Percentiles rank a stretch among this genome's conserved stretches.
These are phyloP conservation scores for Lasiodiplodia hormozganensis DNA, from an alignment of 2,329 filamentous ascomycete species.

Conservation along the genomic window DNA sequence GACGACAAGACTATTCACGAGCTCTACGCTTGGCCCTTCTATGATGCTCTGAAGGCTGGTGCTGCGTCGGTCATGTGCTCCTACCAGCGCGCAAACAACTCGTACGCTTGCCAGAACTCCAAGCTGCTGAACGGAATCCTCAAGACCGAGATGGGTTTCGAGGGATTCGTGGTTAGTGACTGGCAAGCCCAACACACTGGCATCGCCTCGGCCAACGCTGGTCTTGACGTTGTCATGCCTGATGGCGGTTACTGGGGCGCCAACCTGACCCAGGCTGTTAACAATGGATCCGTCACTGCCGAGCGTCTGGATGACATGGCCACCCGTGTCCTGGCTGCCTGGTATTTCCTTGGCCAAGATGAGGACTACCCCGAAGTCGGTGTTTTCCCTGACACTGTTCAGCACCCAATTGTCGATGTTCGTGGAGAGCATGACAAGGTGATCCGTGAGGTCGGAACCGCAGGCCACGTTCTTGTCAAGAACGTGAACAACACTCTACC, in stretches of 20 bases:
- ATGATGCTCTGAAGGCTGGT: slow-evolving; percentile 65
- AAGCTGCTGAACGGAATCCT: slow-evolving; percentile 58
- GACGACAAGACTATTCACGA: slow-evolving; percentile 71
- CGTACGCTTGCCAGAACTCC: slow-evolving; percentile 43
- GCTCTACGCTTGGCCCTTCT: slow-evolving; percentile 71
- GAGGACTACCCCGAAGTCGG: slow-evolving; percentile 41
- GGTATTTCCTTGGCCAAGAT: slow-evolving; percentile 47
- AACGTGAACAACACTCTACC: slow-evolving; percentile 63
- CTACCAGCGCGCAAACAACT: slow-evolving; percentile 46
- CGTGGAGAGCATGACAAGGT: slow-evolving; percentile 45
- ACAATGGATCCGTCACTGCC: slow-evolving; percentile 36
- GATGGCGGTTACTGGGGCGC: slow-evolving; percentile 41
- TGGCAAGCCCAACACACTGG: slow-evolving; percentile 56
- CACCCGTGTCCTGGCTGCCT: slow-evolving; percentile 38
- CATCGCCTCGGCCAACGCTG: slow-evolving; percentile 52
- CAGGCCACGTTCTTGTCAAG: slow-evolving; percentile 53
- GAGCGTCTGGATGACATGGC: slow-evolving; percentile 43
- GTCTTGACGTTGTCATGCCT: slow-evolving; percentile 57
- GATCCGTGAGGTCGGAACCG: slow-evolving; percentile 51
- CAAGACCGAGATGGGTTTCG: slow-evolving; percentile 59
- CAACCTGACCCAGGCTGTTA: slow-evolving; percentile 41
- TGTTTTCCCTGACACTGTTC: slow-evolving; percentile 35
- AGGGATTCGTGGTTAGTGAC: slow-evolving; percentile 52
- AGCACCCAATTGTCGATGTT: slow-evolving; percentile 55
- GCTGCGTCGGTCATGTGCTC: slow-evolving; percentile 67